A percentile compares a stretch with the other conserved stretches of the same genome.
Evolutionary conservation across 2,329 filamentous ascomycete species (phyloP).

Genomic region (Rosellinia necatrix): DNA sequence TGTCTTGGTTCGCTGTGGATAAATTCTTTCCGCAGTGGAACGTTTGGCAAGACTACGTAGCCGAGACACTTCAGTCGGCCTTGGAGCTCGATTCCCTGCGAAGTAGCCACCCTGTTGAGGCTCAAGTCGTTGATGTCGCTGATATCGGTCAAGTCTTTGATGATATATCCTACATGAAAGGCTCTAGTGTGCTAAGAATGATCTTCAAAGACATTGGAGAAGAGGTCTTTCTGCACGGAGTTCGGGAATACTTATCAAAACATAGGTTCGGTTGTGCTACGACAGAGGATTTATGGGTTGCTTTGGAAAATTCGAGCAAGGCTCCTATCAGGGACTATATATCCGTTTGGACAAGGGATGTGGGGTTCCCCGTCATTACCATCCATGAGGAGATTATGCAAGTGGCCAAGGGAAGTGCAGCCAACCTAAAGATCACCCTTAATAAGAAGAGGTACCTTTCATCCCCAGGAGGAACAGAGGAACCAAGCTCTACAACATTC

Average conservation of each 20-base stretch:
- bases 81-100: background rate
- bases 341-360: background rate
- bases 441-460: too few relatives aligned
- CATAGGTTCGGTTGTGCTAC: background rate
- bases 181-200: background rate
- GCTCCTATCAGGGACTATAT: background rate
- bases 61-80: background rate
- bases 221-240: background rate
- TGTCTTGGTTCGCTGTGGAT: background rate
- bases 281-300: background rate
- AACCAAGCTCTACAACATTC: background rate
- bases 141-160: background rate
- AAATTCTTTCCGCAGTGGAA: background rate
- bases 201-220: background rate
- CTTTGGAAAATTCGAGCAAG: background rate
- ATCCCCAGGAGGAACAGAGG: background rate
- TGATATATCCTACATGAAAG: background rate
- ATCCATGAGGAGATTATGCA: background rate
- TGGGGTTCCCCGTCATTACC: background rate
- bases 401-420: background rate
- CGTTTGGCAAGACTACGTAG: background rate
- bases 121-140: background rate
- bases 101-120: background rate
- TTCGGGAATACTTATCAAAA: background rate
- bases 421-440: background rate